Evolutionary conservation across 306 rosid genomes (phyloP).

Genomic region (Coriaria nepalensis): DNA sequence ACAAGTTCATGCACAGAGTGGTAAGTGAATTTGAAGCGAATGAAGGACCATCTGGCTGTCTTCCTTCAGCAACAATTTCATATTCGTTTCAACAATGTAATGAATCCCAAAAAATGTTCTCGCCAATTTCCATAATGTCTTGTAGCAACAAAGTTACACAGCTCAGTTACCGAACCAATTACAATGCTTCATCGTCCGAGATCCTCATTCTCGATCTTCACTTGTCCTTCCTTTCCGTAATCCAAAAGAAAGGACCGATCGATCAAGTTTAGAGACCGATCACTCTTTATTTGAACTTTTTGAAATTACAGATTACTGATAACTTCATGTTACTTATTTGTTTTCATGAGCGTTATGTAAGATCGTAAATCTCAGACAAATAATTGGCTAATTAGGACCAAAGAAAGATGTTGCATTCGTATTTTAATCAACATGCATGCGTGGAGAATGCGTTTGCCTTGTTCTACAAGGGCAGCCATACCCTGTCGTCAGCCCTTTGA

Average conservation of each 20-base stretch:
- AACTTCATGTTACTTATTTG: too few relatives aligned
- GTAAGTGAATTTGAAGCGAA: conserved; percentile 35
- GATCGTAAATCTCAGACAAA: too few relatives aligned
- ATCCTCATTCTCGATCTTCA: conserved; percentile 36
- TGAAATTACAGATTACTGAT: too few relatives aligned
- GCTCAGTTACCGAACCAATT: conserved; percentile 29
- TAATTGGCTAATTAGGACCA: too few relatives aligned
- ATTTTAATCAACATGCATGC: too few relatives aligned
- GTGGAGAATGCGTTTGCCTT: too few relatives aligned
- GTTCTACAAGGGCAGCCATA: too few relatives aligned
- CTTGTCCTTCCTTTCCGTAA: conserved; percentile 44
- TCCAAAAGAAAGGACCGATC: conserved; percentile 28
- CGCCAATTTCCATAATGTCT: conserved; percentile 41
- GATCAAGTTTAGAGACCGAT: conserved; percentile 14
- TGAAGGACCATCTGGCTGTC: conserved; percentile 71
- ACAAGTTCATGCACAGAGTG: conserved; percentile 36
- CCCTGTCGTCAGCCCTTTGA: too few relatives aligned
- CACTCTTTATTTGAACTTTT: neutral
- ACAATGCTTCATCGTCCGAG: conserved; percentile 1
- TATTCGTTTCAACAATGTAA: conserved; percentile 44
- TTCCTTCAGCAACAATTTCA: conserved; percentile 30
- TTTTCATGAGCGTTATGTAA: too few relatives aligned
- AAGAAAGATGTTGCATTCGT: too few relatives aligned
- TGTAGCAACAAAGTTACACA: conserved; percentile 38
- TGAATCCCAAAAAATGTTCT: conserved; percentile 25